These are phyloP conservation scores for Boletellus emodensis DNA, from an alignment of 768 basidiomycete genomes.

Conservation along the genomic window DNA sequence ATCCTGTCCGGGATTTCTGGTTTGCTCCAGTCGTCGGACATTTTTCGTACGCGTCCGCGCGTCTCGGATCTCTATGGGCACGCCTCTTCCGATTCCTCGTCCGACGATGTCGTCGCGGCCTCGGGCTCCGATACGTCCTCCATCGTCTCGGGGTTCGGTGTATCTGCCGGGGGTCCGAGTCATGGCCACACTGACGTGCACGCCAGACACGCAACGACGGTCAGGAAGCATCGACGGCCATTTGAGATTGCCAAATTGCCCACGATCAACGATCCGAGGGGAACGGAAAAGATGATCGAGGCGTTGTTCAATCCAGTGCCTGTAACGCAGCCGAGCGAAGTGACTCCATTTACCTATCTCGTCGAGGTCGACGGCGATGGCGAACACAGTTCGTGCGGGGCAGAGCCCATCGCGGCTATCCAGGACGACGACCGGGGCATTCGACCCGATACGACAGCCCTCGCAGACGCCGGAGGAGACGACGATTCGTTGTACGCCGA, in stretches of 20 bases:
- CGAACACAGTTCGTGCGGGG: conserved; percentile 1
- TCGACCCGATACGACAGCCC: not conserved
- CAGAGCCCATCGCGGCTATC: not conserved
- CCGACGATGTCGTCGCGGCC: conserved; percentile 6
- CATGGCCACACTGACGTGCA: not conserved
- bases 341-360: conserved; percentile 38
- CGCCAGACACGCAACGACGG: not conserved
- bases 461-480: conserved; percentile 6
- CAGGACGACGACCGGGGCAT: not conserved
- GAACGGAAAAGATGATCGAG: conserved; percentile 73
- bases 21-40: conserved; percentile 51
- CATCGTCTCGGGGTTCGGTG: conserved; percentile 13
- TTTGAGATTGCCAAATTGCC: conserved; percentile 41
- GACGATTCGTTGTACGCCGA: conserved; percentile 23
- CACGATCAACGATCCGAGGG: conserved; percentile 52
- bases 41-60: conserved; percentile 48
- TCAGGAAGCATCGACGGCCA: conserved; percentile 23
- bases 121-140: conserved; percentile 22
- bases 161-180: not conserved
- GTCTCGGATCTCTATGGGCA: conserved; percentile 44
- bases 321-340: conserved; percentile 28
- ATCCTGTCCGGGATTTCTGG: conserved; percentile 65
- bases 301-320: conserved; percentile 72
- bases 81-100: conserved; percentile 29
- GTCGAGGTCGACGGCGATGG: conserved; percentile 23